phyloP scores from a whole-genome alignment of 305 asterid species.

The Fraxinus angustifolia region DNA sequence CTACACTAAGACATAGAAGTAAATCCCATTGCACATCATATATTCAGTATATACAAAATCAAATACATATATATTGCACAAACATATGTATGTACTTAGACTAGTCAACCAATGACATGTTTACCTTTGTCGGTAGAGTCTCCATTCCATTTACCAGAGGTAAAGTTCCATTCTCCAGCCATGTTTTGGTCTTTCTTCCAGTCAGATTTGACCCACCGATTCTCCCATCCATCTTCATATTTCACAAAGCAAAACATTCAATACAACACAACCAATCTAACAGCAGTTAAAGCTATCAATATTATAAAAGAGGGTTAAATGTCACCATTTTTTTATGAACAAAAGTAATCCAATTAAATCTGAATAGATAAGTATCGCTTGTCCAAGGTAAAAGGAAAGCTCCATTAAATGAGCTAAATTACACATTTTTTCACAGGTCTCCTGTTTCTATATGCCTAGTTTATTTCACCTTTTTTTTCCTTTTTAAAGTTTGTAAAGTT shows the following conservation, averaged over 20 bases:
- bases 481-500: not conserved
- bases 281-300: not conserved
- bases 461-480: not conserved
- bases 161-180: constrained; percentile 95
- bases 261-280: not conserved
- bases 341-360: not conserved
- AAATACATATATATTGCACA: not conserved
- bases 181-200: constrained; percentile 88
- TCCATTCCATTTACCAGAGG: constrained; percentile 95
- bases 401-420: not conserved
- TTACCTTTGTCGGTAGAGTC: constrained; percentile 77
- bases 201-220: constrained; percentile 87
- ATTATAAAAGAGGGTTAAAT: not conserved
- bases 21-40: not conserved
- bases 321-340: not conserved
- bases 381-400: not conserved
- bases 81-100: not conserved
- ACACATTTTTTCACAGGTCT: not conserved
- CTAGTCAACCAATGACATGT: not conserved
- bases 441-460: not conserved
- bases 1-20: constrained; percentile 31
- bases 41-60: not conserved
- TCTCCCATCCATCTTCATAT: constrained; percentile 80
- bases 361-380: not conserved
- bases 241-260: not conserved